Evolutionary conservation across 805 yeast species (phyloP), one percentile per base, ranked within the genome.

Genomic region (Yarrowia sp.): DNA sequence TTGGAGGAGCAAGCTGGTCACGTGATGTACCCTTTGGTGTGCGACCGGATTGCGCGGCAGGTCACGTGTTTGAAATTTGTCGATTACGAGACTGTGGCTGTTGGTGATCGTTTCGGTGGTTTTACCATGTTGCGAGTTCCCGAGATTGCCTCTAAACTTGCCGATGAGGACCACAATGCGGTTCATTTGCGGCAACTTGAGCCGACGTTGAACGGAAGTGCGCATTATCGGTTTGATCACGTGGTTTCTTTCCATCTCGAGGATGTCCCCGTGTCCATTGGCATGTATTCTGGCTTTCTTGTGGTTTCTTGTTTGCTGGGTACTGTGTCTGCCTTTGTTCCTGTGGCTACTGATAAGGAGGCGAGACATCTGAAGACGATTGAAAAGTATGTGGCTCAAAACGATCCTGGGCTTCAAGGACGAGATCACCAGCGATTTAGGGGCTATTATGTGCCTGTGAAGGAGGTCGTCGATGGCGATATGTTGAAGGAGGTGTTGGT

Each of bases 71-170:
- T 89, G 50, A 74, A 81, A 2, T 78, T 85, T 70, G 77, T 95
- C 6, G 98, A 95, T 75, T 84, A 86, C 70, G 86, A 86, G 68
- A 92, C 97, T 0, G 85, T 90, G 0, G 79, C 89, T 47, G 91
- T 91, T 0, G 97, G 97, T 14, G 98, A 95, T 75, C 88, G 87
- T 73, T 92, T 90, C 77, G 98, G 98, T 0, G 91, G 89, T 72
- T 56, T 92, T 0, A 87, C 88, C 77, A 83, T 90, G 0, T 77
- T 91, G 47, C 79, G 97, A 69, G 76, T 89, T 47, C 85, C 89
- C 0, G 77, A 78, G n/a, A 78, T 81, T 5, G 79, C 82, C 0
- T 83, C 87, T 0, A 77, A 79, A 50, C 74, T 81, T 49, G 77
- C 86, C 30, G 87, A 84, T 69, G 84, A 82, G 61, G 91, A 87